Evolutionary conservation across 2,329 filamentous ascomycete species (phyloP), one percentile per base, ranked within the genome.

Genomic region (Huntiella savannae): DNA sequence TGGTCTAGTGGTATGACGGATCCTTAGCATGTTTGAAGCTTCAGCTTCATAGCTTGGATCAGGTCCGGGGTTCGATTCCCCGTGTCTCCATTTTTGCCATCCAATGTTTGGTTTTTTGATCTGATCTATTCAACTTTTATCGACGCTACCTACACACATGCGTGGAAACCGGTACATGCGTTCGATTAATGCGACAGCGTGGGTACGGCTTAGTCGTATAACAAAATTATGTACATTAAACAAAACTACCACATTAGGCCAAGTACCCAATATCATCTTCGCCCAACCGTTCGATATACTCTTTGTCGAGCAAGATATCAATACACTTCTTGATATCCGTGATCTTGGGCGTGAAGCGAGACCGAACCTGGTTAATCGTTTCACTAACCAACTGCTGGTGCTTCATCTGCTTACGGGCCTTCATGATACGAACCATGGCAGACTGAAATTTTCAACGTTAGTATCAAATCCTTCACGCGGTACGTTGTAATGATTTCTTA

Each of bases 291-390:
- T 98, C 91, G 42, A 98, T 75, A 58, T 98, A 98, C 62, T 98
- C 91, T 70, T 98, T 98, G 69, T 98, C 91, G 53, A 98, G 79
- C 36, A 98, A 71, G 53, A 94, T 94, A 63, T 98, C 91, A 60
- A 98, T 96, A 63, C 91, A 95, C 68, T 96, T 98, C 70, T 98
- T 98, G 73, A 98, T 98, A 55, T 98, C 91, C 12, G 76, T 71
- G 28, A 98, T 74, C 65, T 93, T 93, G 36, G 91, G 91, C 49
- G 86, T 78, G 63, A 98, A 98, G 36, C 91, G 83, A 37, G 77
- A 79, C 60, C 82, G 84, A 61, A 98, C 95, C 63, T 96, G 91
- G 58, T 79, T 81, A 61, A 98, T 96, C 17, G 87, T 92, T 65
- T 98, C 91, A 58, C 84, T 80, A 46, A 98, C 86, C 10, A 98